phyloP scores from a whole-genome alignment of 306 rosid genomes.

The Senna siamea region DNA sequence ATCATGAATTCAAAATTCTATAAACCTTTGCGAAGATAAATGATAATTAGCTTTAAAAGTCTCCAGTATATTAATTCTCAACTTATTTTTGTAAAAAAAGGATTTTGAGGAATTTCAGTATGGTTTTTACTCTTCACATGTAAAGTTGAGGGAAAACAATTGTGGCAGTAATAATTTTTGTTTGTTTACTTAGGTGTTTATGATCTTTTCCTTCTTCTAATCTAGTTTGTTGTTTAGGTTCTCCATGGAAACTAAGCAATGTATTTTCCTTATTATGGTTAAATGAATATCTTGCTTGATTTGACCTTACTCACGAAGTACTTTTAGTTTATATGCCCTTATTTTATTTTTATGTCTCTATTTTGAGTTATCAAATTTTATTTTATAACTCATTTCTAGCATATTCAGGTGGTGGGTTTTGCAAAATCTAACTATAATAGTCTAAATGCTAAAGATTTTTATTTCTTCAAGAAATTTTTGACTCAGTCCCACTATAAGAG shows the following conservation, averaged over 20 bases:
- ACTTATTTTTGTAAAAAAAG: too few species aligned
- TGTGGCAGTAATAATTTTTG: too few species aligned
- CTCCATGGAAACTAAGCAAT: conserved; percentile 41
- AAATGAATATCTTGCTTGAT: conserved; percentile 17
- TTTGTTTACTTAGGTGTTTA: too few species aligned
- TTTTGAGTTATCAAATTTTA: neutral
- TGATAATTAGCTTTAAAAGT: neutral
- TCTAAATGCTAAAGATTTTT: conserved; percentile 31
- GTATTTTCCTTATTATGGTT: conserved; percentile 28
- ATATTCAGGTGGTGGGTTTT: conserved; percentile 54
- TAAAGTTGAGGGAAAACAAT: too few species aligned
- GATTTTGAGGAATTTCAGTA: neutral
- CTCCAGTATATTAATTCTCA: neutral
- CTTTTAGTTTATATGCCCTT: neutral
- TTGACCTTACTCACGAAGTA: conserved; percentile 10
- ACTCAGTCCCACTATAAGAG: conserved; percentile 62
- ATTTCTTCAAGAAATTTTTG: conserved; percentile 46
- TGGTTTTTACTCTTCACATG: neutral
- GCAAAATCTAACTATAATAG: conserved; percentile 34
- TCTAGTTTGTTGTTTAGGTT: conserved; percentile 42
- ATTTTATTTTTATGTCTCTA: neutral
- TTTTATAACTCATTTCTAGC: conserved; percentile 19
- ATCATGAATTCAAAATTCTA: too few species aligned
- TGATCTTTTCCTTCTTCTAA: too few species aligned
- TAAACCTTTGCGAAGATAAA: neutral